phyloP scores from a whole-genome alignment of 805 yeast species.

The Ogataea ganodermae region DNA sequence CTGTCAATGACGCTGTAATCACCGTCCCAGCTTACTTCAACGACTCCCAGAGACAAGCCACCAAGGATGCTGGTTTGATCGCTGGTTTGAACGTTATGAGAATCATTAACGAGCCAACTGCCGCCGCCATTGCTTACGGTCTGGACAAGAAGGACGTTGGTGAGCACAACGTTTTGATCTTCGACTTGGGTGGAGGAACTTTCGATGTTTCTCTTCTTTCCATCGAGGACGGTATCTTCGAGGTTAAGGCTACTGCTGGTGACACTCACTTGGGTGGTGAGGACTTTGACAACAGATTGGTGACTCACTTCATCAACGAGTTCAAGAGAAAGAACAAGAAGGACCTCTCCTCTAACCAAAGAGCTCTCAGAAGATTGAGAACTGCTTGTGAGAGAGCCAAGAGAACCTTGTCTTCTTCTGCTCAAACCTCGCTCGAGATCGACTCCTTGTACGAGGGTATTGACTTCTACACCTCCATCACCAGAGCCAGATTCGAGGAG shows the following conservation, averaged over 20 bases:
- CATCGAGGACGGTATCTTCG: slow-evolving; percentile 79
- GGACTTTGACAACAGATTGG: slow-evolving; percentile 78
- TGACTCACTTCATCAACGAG: slow-evolving; percentile 88
- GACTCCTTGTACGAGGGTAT: slow-evolving; percentile 94
- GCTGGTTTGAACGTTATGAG: slow-evolving; percentile 77
- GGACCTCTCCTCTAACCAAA: slow-evolving; percentile 89
- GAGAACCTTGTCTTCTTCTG: slow-evolving; percentile 95
- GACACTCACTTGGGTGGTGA: slow-evolving; percentile 87
- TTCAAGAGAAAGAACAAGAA: slow-evolving; percentile 98
- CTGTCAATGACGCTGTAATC: slow-evolving; percentile 70
- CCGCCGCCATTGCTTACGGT: slow-evolving; percentile 84
- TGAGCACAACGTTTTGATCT: slow-evolving; percentile 58
- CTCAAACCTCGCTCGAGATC: slow-evolving; percentile 93
- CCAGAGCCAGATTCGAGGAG: slow-evolving; percentile 98
- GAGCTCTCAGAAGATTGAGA: slow-evolving; percentile 97
- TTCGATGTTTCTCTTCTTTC: slow-evolving; percentile 79
- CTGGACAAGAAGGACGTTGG: slow-evolving; percentile 52
- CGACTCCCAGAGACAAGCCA: slow-evolving; percentile 80
- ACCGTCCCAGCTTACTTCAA: slow-evolving; percentile 87
- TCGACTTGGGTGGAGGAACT: slow-evolving; percentile 85
- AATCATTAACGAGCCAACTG: slow-evolving; percentile 83
- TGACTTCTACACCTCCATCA: slow-evolving; percentile 93
- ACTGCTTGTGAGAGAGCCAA: slow-evolving; percentile 99
- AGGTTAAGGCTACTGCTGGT: slow-evolving; percentile 81
- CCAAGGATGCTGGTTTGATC: slow-evolving; percentile 74